phyloP scores from a whole-genome alignment of 345 rosid genomes.

The Kandelia obovata region DNA sequence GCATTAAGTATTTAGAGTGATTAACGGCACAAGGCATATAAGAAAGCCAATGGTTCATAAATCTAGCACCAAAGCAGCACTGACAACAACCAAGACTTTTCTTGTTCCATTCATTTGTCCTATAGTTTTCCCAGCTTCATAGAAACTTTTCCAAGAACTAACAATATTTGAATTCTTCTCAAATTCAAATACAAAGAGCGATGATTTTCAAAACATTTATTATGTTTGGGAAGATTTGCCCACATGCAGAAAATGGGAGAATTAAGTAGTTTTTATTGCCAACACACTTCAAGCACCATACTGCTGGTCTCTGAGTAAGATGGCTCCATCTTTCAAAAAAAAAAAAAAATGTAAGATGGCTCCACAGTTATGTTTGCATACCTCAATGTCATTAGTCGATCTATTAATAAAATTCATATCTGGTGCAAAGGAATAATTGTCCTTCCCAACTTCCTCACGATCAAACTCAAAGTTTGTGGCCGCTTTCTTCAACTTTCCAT shows the following conservation, averaged over 20 bases:
- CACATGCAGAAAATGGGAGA: too few relatives aligned
- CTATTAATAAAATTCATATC: conserved; percentile 28
- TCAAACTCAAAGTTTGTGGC: conserved; percentile 35
- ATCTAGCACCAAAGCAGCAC: too few relatives aligned
- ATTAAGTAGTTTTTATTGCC: too few relatives aligned
- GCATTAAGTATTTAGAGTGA: conserved; percentile 1
- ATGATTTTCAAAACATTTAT: neutral
- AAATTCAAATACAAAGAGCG: neutral
- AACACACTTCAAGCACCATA: neutral
- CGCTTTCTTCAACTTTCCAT: conserved; percentile 42
- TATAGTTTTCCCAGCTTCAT: neutral
- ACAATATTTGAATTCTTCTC: neutral
- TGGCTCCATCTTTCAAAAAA: neutral
- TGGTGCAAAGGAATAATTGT: conserved; percentile 42
- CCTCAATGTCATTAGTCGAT: conserved; percentile 37
- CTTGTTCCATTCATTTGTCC: neutral
- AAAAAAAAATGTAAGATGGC: neutral
- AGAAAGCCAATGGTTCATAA: neutral
- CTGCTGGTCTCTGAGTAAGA: neutral
- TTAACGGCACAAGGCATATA: neutral
- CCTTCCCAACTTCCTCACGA: conserved; percentile 25
- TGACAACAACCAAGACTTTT: neutral
- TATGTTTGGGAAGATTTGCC: neutral
- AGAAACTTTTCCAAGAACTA: neutral
- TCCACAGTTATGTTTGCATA: conserved; percentile 3